Base-by-base conservation (phyloP, 768 basidiomycete species). In the Trametes sanguinea region DNA sequence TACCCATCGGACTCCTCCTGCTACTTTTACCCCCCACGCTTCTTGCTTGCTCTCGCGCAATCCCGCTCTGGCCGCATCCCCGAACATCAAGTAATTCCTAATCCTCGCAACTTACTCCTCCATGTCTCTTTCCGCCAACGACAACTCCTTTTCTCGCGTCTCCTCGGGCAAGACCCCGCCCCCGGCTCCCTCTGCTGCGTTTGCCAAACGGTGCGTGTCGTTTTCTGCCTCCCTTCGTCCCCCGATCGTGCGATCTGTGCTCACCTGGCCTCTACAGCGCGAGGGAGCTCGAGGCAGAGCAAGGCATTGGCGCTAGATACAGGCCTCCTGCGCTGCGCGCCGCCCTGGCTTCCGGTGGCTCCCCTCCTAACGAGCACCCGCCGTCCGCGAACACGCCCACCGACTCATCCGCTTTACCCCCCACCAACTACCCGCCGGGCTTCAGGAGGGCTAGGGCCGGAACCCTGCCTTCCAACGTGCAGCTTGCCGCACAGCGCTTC, bases 371-470 rank as follows among this genome's bases (percentile, higher is more conserved):
- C 76, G 90, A 92, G 64, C 75, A 79, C 66, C 75, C 82, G 63
- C 77, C 86, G 70, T 82, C 85, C 70, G 75, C 81, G 71, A 77
- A 81, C 68, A 83, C 85, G 50, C 79, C 83, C 57, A 80, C 78
- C 69, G 88, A 90, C 76, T 77, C 77, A 69, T 74, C 81, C 65
- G 73, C 80, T 62, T 70, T 88, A 71, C 85, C 90, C 68, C 81
- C 88, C 65, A 86, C 87, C 73, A 90, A 86, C 77, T 91, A 85
- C 74, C 90, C 92, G 63, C 81, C 90, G 57, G 91, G 92, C 63
- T 96, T 94, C 75, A 86, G 93, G 78, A 87, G 95, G 81, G 93
- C 94, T 72, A 88, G 95, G 87, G 96, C 95, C 67, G 96, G 95
- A 60, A 98, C 95, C 81, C 85, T 98, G 71, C 95, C 95, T 77